These are phyloP conservation scores for Skeletonema grethae DNA, from an alignment of 108 stramenopile species.

Conservation along the genomic window DNA sequence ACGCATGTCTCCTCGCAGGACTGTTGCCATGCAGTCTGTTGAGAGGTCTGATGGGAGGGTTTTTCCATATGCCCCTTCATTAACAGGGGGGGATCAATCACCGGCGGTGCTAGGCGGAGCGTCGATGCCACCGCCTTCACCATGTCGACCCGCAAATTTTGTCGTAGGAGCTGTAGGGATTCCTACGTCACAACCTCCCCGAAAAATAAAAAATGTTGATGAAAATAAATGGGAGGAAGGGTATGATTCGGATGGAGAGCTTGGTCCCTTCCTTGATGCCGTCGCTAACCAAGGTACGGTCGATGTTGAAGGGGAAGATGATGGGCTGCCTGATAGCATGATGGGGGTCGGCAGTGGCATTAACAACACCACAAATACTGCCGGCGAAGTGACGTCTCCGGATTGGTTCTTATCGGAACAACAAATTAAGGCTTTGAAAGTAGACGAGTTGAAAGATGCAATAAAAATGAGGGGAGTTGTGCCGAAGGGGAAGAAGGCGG, in stretches of 20 bases:
- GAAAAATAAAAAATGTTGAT: conserved; percentile 8
- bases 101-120: not conserved
- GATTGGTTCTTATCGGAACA: not conserved
- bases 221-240: conserved; percentile 6
- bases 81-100: not conserved
- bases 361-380: not conserved
- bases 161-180: conserved; percentile 14
- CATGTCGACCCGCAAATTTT: not conserved
- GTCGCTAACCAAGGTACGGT: conserved; percentile 3
- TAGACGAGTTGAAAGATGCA: conserved; percentile 14
- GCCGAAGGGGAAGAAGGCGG: conserved; percentile 11
- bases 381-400: not conserved
- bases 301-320: conserved; percentile 15
- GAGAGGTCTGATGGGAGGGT: not conserved
- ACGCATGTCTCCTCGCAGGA: not conserved
- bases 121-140: not conserved
- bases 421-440: conserved; percentile 8
- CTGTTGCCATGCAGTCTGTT: not conserved
- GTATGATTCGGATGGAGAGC: conserved; percentile 27
- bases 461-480: conserved; percentile 14
- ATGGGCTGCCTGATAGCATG: conserved; percentile 5
- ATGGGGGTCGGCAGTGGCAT: not conserved
- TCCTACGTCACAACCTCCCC: not conserved
- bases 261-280: conserved; percentile 24
- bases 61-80: not conserved